Evolutionary conservation across 768 basidiomycete species (phyloP).

Genomic region (Boletus vinaceobasis): DNA sequence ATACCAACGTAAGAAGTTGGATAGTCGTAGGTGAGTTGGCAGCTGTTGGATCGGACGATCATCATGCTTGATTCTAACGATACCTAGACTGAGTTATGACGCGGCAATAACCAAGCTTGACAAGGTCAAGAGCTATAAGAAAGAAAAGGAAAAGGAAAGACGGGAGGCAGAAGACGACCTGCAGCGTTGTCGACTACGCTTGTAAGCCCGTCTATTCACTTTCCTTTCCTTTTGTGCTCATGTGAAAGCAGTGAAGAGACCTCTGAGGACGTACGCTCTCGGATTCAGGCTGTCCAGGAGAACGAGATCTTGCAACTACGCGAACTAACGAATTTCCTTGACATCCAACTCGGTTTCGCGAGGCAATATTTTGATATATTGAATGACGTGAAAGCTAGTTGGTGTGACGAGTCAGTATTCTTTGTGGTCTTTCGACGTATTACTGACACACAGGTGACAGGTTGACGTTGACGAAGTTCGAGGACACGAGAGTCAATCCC

Average conservation of each 20-base stretch:
- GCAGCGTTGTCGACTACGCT: slow-evolving; percentile 65
- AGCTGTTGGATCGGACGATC: neutral
- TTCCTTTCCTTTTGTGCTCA: slow-evolving; percentile 6
- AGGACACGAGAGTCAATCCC: slow-evolving; percentile 17
- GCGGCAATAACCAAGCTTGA: slow-evolving; percentile 68
- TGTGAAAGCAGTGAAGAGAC: slow-evolving; percentile 68
- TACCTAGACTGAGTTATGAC: slow-evolving; percentile 67
- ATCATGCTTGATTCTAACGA: neutral
- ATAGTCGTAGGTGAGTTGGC: slow-evolving; percentile 65
- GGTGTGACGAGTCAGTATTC: slow-evolving; percentile 59
- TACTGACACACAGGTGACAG: slow-evolving; percentile 20
- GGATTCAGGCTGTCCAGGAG: slow-evolving; percentile 78
- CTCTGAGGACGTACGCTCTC: slow-evolving; percentile 75
- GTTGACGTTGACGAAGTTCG: slow-evolving; percentile 28
- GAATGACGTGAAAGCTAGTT: slow-evolving; percentile 61
- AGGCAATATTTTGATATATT: slow-evolving; percentile 72
- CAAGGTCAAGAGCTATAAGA: slow-evolving; percentile 67
- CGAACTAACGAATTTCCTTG: slow-evolving; percentile 68
- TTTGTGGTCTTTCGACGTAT: neutral
- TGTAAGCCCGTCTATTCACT: slow-evolving; percentile 46
- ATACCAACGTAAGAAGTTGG: slow-evolving; percentile 76
- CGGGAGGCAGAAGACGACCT: slow-evolving; percentile 81
- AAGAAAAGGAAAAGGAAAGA: slow-evolving; percentile 73
- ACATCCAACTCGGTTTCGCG: slow-evolving; percentile 71
- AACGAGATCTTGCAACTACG: slow-evolving; percentile 69